Percentiles rank a stretch among this genome's conserved stretches.
phyloP scores from a whole-genome alignment of 2,329 filamentous ascomycete species.

The Pochonia chlamydosporia region DNA sequence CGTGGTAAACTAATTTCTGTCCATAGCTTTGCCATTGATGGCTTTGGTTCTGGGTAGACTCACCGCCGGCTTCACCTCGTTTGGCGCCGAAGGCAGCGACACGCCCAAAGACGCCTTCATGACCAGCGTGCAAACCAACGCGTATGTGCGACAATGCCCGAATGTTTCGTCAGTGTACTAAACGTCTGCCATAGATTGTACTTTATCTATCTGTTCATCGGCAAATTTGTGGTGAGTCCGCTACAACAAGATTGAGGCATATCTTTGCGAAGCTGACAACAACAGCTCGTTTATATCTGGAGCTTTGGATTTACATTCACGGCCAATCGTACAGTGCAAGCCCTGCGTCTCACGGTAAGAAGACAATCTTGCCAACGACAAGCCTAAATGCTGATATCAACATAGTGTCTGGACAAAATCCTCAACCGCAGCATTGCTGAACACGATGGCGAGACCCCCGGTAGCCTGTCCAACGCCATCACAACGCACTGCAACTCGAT shows the following conservation, averaged over 20 bases:
- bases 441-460: constrained; percentile 5
- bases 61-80: constrained; percentile 5
- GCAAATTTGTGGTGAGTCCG: background rate
- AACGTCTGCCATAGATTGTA: background rate
- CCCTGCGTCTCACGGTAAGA: constrained; percentile 5
- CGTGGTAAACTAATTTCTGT: too few relatives aligned
- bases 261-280: too few relatives aligned
- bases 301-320: constrained; percentile 4
- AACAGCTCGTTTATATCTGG: constrained; percentile 3
- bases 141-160: background rate
- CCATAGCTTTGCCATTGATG: constrained; percentile 6
- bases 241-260: too few relatives aligned
- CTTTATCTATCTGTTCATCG: background rate
- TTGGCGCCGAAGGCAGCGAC: constrained; percentile 1
- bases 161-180: too few relatives aligned
- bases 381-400: background rate
- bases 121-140: background rate
- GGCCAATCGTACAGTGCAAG: constrained; percentile 5
- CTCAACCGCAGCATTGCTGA: constrained; percentile 2
- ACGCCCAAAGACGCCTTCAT: background rate
- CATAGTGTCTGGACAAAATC: constrained; percentile 3
- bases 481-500: constrained; percentile 6
- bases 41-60: constrained; percentile 3
- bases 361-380: background rate
- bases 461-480: constrained; percentile 4